Evolutionary conservation across 1,284 basidiomycete species (phyloP).

Genomic region (Apiotrichum porosum): DNA sequence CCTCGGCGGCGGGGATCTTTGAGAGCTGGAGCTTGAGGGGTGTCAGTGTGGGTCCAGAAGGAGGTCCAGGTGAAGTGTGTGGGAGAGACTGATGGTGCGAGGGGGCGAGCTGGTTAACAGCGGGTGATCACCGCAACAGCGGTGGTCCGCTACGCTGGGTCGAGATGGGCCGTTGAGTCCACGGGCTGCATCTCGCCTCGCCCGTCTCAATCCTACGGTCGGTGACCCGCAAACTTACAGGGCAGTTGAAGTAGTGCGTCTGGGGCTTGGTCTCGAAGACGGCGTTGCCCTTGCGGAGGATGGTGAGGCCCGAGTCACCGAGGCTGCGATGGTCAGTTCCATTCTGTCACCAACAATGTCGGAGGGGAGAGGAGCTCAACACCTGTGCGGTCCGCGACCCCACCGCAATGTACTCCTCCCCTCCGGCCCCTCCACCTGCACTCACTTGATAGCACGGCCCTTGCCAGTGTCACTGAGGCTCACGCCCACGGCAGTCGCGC

Average conservation of each 20-base stretch:
- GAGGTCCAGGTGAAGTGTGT: not conserved
- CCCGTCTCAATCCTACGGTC: too few relatives aligned
- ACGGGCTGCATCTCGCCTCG: too few relatives aligned
- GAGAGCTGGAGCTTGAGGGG: constrained; percentile 30
- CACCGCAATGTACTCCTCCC: not conserved
- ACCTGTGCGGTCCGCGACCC: too few relatives aligned
- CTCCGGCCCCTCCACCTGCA: not conserved
- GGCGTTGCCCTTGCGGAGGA: constrained; percentile 40
- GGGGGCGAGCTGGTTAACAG: not conserved
- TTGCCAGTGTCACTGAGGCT: constrained; percentile 46
- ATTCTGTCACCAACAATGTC: too few relatives aligned
- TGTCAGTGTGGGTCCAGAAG: constrained; percentile 7
- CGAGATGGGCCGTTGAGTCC: too few relatives aligned
- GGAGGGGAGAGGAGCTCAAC: too few relatives aligned
- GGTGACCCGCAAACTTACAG: constrained; percentile 41
- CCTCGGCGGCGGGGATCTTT: constrained; percentile 29
- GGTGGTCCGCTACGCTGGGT: too few relatives aligned
- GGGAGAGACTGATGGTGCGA: too few relatives aligned
- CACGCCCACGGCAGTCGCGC: constrained; percentile 50
- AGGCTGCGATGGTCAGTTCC: constrained; percentile 22
- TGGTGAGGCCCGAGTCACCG: constrained; percentile 47
- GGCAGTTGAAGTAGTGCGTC: constrained; percentile 51
- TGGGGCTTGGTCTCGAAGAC: constrained; percentile 37
- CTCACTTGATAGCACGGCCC: constrained; percentile 52
- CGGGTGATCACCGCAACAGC: too few relatives aligned